A percentile compares a stretch with the other conserved stretches of the same genome.
Evolutionary conservation across 192 early-diverging fungal genomes (phyloP).

Genomic region (Lobosporangium transversale): DNA sequence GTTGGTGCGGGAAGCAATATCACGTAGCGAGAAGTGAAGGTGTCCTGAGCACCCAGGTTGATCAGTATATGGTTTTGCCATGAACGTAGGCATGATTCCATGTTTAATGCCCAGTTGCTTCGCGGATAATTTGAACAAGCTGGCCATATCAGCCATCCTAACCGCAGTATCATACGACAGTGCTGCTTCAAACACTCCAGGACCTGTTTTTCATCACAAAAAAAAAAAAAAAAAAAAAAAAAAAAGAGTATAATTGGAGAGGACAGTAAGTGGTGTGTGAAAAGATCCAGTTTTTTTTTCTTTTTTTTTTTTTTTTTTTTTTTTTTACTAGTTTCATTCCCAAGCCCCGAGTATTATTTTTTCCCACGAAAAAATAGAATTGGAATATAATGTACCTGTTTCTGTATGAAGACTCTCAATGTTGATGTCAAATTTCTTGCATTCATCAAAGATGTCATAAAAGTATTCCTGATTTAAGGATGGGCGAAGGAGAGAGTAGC

Average conservation of each 20-base stretch:
- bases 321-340: too few relatives aligned
- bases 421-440: conserved; percentile 65
- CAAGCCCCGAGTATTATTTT: too few relatives aligned
- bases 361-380: too few relatives aligned
- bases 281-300: too few relatives aligned
- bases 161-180: conserved; percentile 69
- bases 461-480: conserved; percentile 74
- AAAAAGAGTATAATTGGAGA: too few relatives aligned
- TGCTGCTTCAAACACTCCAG: conserved; percentile 86
- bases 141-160: conserved; percentile 75
- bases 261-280: too few relatives aligned
- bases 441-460: conserved; percentile 73
- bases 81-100: conserved; percentile 81
- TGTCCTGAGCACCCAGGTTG: conserved; percentile 86
- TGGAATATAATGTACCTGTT: conserved; percentile 71
- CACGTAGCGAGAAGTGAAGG: conserved; percentile 73
- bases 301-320: conserved; percentile 1
- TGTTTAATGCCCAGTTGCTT: conserved; percentile 78
- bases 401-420: conserved; percentile 86
- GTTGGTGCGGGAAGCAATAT: conserved; percentile 59
- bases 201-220: conserved; percentile 55
- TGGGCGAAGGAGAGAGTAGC: conserved; percentile 79
- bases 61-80: conserved; percentile 81
- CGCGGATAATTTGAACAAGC: conserved; percentile 78
- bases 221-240: background rate